Percentiles rank a stretch among this genome's conserved stretches.
phyloP scores from a whole-genome alignment of 495 filamentous ascomycete species.

The Penicillium psychrofluorescens region DNA sequence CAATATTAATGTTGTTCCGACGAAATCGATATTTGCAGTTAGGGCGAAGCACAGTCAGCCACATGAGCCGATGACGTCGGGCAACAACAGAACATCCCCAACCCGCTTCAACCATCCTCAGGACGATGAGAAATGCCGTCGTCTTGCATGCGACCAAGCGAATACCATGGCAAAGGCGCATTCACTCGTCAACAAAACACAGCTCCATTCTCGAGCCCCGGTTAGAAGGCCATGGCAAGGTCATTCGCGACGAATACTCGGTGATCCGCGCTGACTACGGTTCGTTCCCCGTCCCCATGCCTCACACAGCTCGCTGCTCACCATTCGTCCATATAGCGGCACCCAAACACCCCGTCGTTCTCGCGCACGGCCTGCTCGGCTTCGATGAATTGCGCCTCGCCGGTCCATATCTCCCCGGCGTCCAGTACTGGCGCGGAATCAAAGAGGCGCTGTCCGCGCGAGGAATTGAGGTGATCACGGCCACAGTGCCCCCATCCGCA shows the following conservation, averaged over 20 bases:
- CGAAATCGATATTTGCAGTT: too few relatives aligned
- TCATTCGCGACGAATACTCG: conserved; percentile 76
- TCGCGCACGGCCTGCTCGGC: conserved; percentile 86
- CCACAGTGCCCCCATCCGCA: conserved; percentile 69
- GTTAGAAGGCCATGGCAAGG: conserved; percentile 52
- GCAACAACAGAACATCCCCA: too few relatives aligned
- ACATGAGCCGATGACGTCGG: too few relatives aligned
- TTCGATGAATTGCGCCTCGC: conserved; percentile 78
- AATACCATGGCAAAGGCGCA: too few relatives aligned
- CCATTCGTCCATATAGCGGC: conserved; percentile 30
- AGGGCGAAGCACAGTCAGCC: too few relatives aligned
- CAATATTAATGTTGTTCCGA: too few relatives aligned
- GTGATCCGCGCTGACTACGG: conserved; percentile 62
- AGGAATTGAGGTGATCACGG: conserved; percentile 71
- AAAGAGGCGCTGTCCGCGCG: conserved; percentile 65
- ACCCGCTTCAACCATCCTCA: too few relatives aligned
- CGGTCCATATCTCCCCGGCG: conserved; percentile 61
- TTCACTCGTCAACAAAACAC: too few relatives aligned
- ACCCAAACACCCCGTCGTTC: conserved; percentile 66
- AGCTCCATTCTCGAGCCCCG: conserved; percentile 45
- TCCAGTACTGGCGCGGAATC: conserved; percentile 92
- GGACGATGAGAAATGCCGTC: too few relatives aligned
- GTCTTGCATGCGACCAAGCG: too few relatives aligned
- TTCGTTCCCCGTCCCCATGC: conserved; percentile 17
- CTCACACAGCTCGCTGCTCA: not conserved